Evolutionary conservation across 176 grass and related monocot genomes (phyloP).

Genomic region (Coix lacrymajobi): DNA sequence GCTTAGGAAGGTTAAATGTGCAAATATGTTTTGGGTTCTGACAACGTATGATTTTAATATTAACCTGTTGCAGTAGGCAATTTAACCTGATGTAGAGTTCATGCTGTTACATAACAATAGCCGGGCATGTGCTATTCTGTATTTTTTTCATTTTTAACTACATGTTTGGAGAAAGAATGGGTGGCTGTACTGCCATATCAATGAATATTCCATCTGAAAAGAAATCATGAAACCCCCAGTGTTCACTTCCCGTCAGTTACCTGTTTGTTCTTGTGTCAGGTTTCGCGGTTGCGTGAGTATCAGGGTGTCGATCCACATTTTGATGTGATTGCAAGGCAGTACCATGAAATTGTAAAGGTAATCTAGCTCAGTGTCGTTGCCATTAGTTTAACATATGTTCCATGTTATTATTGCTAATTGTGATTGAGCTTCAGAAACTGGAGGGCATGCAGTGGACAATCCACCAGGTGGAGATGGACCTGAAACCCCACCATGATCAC

Average conservation of each 20-base stretch:
- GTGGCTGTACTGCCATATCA: not conserved
- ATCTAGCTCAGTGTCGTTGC: not conserved
- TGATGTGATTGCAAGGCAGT: conserved; percentile 92
- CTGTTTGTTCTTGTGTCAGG: conserved; percentile 35
- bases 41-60: not conserved
- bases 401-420: not conserved
- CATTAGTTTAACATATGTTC: not conserved
- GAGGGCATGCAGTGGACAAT: conserved; percentile 99
- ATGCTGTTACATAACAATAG: not conserved
- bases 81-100: not conserved
- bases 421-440: conserved; percentile 59
- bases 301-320: conserved; percentile 98
- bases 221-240: not conserved
- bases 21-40: too few relatives aligned
- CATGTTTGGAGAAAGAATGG: not conserved
- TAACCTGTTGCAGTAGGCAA: not conserved
- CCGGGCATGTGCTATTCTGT: not conserved
- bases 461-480: conserved; percentile 94
- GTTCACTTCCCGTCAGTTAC: not conserved
- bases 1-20: not conserved
- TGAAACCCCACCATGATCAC: conserved; percentile 61
- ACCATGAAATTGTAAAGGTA: conserved; percentile 94
- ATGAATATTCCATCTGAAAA: not conserved
- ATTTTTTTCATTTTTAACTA: not conserved
- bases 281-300: conserved; percentile 90